These are phyloP conservation scores for Helichrysum umbraculigerum DNA, from an alignment of 129 eudicot species.

Conservation along the genomic window DNA sequence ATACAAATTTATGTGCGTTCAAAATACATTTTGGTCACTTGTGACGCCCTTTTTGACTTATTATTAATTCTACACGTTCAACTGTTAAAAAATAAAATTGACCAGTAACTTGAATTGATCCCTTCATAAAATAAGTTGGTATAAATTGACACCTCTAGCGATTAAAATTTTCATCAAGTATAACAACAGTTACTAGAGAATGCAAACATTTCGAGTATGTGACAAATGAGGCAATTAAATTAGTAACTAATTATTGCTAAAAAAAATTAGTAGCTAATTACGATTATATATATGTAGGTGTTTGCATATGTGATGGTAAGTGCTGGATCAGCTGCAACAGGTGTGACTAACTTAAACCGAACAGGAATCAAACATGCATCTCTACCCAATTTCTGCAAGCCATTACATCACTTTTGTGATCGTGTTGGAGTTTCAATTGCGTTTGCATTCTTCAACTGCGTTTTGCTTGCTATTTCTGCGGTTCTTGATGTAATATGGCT, in stretches of 20 bases:
- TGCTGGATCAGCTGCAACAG: slow-evolving; percentile 88
- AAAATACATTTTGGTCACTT: not conserved
- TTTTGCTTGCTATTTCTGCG: slow-evolving; percentile 61
- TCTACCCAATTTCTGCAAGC: slow-evolving; percentile 81
- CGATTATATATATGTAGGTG: slow-evolving; percentile 35
- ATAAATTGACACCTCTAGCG: too few relatives aligned
- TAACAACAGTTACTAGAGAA: not conserved
- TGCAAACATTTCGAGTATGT: not conserved
- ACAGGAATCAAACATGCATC: slow-evolving; percentile 70
- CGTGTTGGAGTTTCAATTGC: slow-evolving; percentile 77
- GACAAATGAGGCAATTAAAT: not conserved
- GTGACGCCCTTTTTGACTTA: too few relatives aligned
- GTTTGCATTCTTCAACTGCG: slow-evolving; percentile 72
- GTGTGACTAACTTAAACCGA: slow-evolving; percentile 77
- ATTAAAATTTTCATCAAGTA: too few relatives aligned
- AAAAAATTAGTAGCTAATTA: not conserved
- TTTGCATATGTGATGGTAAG: slow-evolving; percentile 78
- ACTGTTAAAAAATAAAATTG: too few relatives aligned
- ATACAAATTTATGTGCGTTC: too few relatives aligned
- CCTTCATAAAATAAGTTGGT: too few relatives aligned
- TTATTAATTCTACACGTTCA: too few relatives aligned
- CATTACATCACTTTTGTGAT: slow-evolving; percentile 59
- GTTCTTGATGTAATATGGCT: slow-evolving; percentile 73
- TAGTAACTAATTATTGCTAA: not conserved
- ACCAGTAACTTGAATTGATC: not conserved